These are phyloP conservation scores for Rhododendron simsii DNA, from an alignment of 148 eudicot genomes.

Conservation along the genomic window DNA sequence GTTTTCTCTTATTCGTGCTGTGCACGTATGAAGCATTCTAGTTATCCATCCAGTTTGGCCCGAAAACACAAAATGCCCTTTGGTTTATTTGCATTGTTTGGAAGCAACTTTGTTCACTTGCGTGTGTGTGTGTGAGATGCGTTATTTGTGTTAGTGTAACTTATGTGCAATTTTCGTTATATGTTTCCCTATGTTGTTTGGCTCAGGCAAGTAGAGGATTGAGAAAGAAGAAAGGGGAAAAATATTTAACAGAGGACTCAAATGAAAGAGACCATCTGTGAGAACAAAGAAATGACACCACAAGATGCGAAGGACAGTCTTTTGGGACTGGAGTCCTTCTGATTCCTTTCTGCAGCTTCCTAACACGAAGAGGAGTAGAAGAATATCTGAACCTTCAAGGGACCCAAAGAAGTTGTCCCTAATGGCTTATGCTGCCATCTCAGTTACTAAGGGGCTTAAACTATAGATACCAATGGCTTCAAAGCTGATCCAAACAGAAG, in stretches of 20 bases:
- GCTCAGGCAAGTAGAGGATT: not conserved
- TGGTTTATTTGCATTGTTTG: too few species aligned
- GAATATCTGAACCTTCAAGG: not conserved
- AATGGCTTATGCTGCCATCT: not conserved
- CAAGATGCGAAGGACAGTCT: not conserved
- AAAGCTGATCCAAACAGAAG: slow-evolving; percentile 35
- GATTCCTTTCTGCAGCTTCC: not conserved
- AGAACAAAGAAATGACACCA: not conserved
- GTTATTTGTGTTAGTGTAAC: too few species aligned
- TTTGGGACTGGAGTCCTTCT: not conserved
- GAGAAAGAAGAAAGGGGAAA: not conserved
- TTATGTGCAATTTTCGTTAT: too few species aligned
- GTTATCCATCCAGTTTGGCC: not conserved
- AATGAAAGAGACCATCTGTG: not conserved
- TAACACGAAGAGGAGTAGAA: not conserved
- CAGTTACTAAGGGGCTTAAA: not conserved
- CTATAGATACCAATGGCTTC: slow-evolving; percentile 35
- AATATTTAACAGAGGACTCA: not conserved
- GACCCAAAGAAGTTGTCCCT: not conserved
- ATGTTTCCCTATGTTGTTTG: not conserved
- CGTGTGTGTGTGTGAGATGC: not conserved
- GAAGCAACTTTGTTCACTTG: too few species aligned
- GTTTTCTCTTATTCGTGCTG: not conserved
- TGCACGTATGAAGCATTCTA: not conserved
- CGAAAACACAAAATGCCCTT: not conserved